phyloP scores from a whole-genome alignment of 2,329 filamentous ascomycete species.

The Fusarium anguioides region DNA sequence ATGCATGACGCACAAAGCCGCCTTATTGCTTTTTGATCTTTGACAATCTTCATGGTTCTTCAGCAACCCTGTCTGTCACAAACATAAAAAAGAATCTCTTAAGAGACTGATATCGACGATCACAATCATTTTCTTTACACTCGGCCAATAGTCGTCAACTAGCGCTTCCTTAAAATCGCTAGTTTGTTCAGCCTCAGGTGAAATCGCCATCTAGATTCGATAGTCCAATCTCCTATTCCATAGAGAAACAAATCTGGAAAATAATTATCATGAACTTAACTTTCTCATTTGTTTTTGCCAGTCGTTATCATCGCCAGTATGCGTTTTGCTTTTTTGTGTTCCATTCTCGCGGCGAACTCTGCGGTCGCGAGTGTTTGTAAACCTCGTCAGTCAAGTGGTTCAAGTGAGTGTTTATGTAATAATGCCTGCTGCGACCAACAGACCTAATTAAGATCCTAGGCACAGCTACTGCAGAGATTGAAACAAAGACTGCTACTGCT shows the following conservation, averaged over 20 bases:
- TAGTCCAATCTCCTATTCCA: not conserved
- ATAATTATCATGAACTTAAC: fast-evolving
- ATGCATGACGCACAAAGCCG: not conserved
- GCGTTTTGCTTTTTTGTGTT: not conserved
- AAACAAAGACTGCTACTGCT: not conserved
- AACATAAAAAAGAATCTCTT: not conserved
- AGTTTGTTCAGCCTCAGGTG: not conserved
- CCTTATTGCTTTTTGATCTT: not conserved
- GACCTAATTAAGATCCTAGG: not conserved
- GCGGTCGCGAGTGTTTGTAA: not conserved
- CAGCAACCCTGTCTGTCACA: not conserved
- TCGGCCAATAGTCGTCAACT: not conserved
- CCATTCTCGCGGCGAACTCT: not conserved
- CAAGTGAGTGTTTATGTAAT: not conserved
- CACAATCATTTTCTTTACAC: not conserved
- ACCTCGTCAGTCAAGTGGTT: not conserved
- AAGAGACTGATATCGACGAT: not conserved
- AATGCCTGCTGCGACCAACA: fast-evolving
- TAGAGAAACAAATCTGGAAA: not conserved
- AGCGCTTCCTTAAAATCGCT: not conserved
- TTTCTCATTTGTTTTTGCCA: not conserved
- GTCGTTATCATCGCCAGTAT: not conserved
- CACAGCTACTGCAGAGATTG: fast-evolving
- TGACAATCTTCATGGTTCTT: not conserved
- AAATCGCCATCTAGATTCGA: not conserved